A percentile compares a stretch with the other conserved stretches of the same genome.
phyloP scores from a whole-genome alignment of 148 eudicot species.

The Vaccinium myrtillus region DNA sequence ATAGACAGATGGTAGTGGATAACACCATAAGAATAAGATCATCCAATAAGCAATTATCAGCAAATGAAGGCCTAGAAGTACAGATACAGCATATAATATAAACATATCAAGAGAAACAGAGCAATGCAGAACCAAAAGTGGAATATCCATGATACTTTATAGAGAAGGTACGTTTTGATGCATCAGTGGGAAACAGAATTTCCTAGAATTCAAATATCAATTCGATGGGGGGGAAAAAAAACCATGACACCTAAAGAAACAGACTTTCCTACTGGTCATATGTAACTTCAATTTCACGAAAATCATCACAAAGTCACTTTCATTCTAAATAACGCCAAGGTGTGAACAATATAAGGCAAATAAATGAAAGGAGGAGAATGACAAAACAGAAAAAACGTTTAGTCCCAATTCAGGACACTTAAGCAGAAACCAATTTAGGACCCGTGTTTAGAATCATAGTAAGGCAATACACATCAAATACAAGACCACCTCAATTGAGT shows the following conservation, averaged over 20 bases:
- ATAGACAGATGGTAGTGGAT: background rate
- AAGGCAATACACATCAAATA: background rate
- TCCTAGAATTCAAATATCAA: background rate
- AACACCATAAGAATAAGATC: constrained; percentile 1
- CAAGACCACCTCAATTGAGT: background rate
- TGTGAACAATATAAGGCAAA: background rate
- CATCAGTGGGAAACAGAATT: background rate
- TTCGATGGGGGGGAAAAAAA: background rate
- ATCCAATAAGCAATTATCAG: background rate
- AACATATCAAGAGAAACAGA: background rate
- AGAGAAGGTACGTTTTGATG: background rate
- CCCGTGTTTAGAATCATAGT: background rate
- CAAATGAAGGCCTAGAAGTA: background rate
- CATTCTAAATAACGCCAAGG: background rate
- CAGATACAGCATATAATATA: background rate
- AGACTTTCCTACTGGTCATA: background rate
- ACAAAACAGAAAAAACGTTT: background rate
- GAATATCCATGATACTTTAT: background rate
- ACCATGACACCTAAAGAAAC: background rate
- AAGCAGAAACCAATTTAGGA: background rate
- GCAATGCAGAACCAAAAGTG: background rate
- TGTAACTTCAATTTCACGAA: background rate
- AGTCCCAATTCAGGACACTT: background rate
- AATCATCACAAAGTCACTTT: background rate
- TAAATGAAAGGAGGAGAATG: background rate